phyloP scores from a whole-genome alignment of 768 basidiomycete genomes.

The Candolleomyces eurysporus region DNA sequence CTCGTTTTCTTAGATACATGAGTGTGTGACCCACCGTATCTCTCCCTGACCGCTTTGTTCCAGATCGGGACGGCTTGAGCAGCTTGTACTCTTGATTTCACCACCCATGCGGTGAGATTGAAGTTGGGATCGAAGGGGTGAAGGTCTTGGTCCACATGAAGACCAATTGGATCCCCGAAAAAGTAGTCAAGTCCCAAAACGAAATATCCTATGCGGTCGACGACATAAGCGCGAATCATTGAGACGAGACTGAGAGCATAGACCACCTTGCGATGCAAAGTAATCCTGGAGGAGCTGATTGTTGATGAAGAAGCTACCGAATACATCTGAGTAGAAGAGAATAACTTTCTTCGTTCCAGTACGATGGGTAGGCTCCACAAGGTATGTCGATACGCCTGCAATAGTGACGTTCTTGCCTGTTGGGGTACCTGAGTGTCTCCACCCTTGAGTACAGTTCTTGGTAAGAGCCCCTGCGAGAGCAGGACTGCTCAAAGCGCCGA shows the following conservation, averaged over 20 bases:
- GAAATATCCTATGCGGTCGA: slow-evolving; percentile 41
- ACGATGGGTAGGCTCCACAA: slow-evolving; percentile 39
- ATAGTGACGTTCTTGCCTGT: slow-evolving; percentile 39
- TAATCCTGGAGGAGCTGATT: slow-evolving; percentile 61
- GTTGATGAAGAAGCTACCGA: slow-evolving; percentile 57
- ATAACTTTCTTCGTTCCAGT: slow-evolving; percentile 41
- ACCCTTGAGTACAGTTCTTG: slow-evolving; percentile 50
- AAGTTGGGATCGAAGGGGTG: slow-evolving; percentile 27
- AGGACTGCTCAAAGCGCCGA: slow-evolving; percentile 3
- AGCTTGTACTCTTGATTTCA: slow-evolving; percentile 32
- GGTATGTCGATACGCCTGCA: slow-evolving; percentile 50
- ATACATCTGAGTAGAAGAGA: slow-evolving; percentile 59
- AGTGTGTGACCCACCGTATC: slow-evolving; percentile 37
- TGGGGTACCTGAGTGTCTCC: slow-evolving; percentile 50
- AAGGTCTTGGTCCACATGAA: slow-evolving; percentile 19
- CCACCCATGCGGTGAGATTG: slow-evolving; percentile 41
- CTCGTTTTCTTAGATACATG: neutral
- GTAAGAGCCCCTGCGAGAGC: slow-evolving; percentile 44
- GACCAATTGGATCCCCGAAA: slow-evolving; percentile 50
- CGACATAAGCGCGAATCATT: neutral
- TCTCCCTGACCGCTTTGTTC: slow-evolving; percentile 48
- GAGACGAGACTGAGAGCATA: neutral
- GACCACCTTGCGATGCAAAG: slow-evolving; percentile 54
- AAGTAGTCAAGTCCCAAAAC: slow-evolving; percentile 66
- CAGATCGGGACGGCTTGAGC: slow-evolving; percentile 44